Evolutionary conservation across 768 basidiomycete species (phyloP), one percentile per base, ranked within the genome.

Genomic region (Mrakia blollopis): DNA sequence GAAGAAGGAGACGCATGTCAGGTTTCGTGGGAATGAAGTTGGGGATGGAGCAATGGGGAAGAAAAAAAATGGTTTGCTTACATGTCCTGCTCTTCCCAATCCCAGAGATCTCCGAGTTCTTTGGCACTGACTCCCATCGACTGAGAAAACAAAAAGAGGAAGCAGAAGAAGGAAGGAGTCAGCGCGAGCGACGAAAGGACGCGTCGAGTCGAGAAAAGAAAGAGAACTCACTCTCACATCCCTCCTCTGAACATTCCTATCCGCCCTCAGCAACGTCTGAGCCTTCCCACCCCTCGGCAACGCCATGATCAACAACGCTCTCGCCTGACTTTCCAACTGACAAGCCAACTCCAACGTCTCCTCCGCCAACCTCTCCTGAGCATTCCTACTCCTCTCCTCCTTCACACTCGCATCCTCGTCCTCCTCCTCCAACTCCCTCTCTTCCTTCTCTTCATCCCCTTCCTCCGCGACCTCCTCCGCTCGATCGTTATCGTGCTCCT

Each of bases 221-320:
- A 4, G 30, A 28, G 21, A 13, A 41, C 47, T 13, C 4, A 68
- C 80, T 71, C 75, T 79, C 5, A 82, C 81, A 71, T 83, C 82
- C 13, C 83, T 79, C 8, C 79, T 63, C 76, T 84, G 83, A 1
- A 84, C 81, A 78, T 83, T 81, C 37, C 81, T 79, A 75, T 84
- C 83, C 0, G 83, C 83, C 37, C 81, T 69, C 10, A 84, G 76
- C 11, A 84, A 61, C 1, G 80, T 83, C 67, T 82, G 78, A n/a
- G 80, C 80, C 21, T 83, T 78, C 0, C 80, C 76, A 21, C 73
- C 78, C 57, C 81, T 28, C 5, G 81, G 82, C 80, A 84, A 79
- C 54, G 78, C 80, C 44, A 81, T 81, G 68, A 83, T 78, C 44
- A 84, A 63, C 77, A 84, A 75, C 77, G 80, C 79, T 41, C 83